Base-by-base conservation (phyloP, 2,329 filamentous ascomycete genomes). In the Pseudopyrenochaeta lycopersici region DNA sequence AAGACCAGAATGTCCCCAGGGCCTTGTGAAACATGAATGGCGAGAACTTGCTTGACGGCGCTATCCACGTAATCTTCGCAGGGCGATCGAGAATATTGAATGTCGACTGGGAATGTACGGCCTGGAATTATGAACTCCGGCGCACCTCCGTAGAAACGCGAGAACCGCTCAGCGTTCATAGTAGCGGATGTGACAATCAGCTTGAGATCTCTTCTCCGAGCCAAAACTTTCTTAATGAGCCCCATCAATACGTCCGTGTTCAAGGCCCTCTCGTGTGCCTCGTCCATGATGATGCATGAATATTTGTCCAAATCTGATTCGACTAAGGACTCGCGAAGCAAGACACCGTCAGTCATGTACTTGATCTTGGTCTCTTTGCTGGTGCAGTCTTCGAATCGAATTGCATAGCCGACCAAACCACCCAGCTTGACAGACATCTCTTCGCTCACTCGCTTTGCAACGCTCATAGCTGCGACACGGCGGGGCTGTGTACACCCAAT, bases 261-360 rank as follows among this genome's bases (percentile, higher is more conserved):
- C 44, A 99, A 79, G 1, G 95, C 94, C 74, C 95, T 86, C 77
- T 99, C 95, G 83, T 99, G 95, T 4, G 95, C 96, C 80, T 99
- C 95, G 72, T 99, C 95, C 95, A 99, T 99, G 76, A 99, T 99
- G 67, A 99, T 92, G 73, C 93, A 97, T 12, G 94, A 97, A 74
- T 99, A 99, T 61, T 91, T 91, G 75, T 98, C 95, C 40, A 99
- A 82, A 73, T 99, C 94, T 6, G 90, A 87, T 75, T 98, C 94
- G 54, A 92, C 93, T 10, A 99, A 82, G 5, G 92, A 97, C 71
- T 99, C 96, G 78, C 95, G 86, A 29, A 99, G 84, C 39, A 99
- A 80, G 18, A 99, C 91, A 80, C 95, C 95, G 70, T 99, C 96
- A 0, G 95, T 99, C 93, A 99, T 97, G 76, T 99, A 99, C 77